phyloP scores from a whole-genome alignment of 2,329 filamentous ascomycete species.

The Paramyrothecium sp. region DNA sequence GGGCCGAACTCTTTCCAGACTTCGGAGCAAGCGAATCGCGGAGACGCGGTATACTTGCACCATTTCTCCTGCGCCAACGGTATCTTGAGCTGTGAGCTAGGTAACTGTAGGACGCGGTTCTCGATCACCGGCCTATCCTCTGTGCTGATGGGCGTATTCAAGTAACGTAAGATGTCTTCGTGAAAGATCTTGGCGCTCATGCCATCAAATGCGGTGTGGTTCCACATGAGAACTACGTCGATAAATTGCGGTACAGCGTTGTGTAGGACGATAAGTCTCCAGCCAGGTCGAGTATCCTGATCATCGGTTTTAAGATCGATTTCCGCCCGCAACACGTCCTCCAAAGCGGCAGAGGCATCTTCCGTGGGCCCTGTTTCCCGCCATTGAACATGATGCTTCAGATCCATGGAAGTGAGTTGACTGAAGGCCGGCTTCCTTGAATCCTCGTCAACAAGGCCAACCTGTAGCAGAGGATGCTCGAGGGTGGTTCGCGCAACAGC shows the following conservation, averaged over 20 bases:
- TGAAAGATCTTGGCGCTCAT: conserved; percentile 30
- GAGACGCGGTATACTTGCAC: conserved; percentile 14
- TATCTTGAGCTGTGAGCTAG: conserved; percentile 5
- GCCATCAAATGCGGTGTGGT: conserved; percentile 24
- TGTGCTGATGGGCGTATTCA: conserved; percentile 13
- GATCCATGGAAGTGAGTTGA: conserved; percentile 12
- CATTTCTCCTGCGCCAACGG: conserved; percentile 22
- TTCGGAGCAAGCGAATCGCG: conserved; percentile 12
- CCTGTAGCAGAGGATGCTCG: conserved; percentile 17
- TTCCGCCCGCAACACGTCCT: neutral
- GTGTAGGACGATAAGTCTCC: conserved; percentile 18
- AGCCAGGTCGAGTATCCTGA: conserved; percentile 19
- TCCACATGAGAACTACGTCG: conserved; percentile 24
- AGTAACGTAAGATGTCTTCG: conserved; percentile 20
- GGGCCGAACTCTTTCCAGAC: conserved; percentile 13
- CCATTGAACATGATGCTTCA: conserved; percentile 17
- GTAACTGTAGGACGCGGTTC: conserved; percentile 7
- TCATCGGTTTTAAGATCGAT: conserved; percentile 14
- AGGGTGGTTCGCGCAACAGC: conserved; percentile 13
- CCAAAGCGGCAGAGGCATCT: conserved; percentile 1
- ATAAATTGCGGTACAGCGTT: conserved; percentile 7
- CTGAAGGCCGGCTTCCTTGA: conserved; percentile 12
- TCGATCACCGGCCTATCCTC: neutral
- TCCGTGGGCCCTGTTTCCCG: neutral
- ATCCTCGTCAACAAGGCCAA: conserved; percentile 11